Evolutionary conservation across 2,329 filamentous ascomycete genomes (phyloP), one percentile per base, ranked within the genome.

Genomic region (Ophiosphaerella narmari): DNA sequence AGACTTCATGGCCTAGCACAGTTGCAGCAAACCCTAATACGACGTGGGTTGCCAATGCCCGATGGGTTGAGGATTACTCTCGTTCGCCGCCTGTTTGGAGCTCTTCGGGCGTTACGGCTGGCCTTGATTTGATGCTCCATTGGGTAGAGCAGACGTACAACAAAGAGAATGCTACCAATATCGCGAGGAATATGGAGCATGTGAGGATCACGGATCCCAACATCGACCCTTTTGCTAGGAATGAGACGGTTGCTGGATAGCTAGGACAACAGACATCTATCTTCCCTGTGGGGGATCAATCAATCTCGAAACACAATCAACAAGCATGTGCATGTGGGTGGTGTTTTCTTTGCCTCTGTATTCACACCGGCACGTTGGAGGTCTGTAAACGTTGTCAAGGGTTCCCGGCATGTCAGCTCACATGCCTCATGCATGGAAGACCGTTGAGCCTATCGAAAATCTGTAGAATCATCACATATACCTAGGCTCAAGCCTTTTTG

Each of bases 21-120:
- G 2, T 68, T 68, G 2, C 70, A 76, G 71, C 77, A 45, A 77
- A 80, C 0, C 75, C 78, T 0, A 74, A 78, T 3, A 82, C 85
- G 0, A 72, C 79, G 1, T 89, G 86, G 86, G 75, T 85, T 14
- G 71, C 75, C 1, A 74, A 75, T n/a, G 86, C 86, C 21, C 77
- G 86, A 38, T 89, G 83, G 81, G 81, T 87, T 0, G 73, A 77
- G 1, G 85, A 88, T 67, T 84, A 82, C 13, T 85, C 86, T 40
- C 53, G 47, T 4, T 41, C 34, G 9, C 58, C 56, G 7, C 63
- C 55, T 3, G 73, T 87, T 5, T 89, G 86, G 84, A 83, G 80
- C 11, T 82, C 82, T 1, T 85, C 83, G 0, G 86, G 86, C 0
- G 78, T 87, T 4, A 80, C 78, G 36, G 82, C 85, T 2, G 84